A percentile compares a stretch with the other conserved stretches of the same genome.
Conservation (phyloP, 768 basidiomycete species). For the Erythrobasidium yunnanense region DNA sequence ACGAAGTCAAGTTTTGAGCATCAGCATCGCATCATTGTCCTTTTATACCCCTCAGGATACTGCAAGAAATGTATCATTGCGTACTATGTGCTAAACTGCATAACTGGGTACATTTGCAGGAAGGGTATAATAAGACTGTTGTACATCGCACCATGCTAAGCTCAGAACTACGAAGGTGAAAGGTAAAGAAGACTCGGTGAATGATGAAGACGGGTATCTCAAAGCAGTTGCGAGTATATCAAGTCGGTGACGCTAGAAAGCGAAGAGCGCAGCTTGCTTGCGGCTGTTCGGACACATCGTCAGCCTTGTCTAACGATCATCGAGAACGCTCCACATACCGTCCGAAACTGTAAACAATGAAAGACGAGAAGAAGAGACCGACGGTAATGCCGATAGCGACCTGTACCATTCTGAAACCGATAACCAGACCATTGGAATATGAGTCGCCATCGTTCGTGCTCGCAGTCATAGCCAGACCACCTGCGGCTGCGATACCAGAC, state of each 20-base stretch:
- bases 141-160: too few relatives aligned
- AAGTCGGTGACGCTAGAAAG: background rate
- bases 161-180: too few relatives aligned
- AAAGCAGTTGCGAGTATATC: too few relatives aligned
- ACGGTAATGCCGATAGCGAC: constrained; percentile 36
- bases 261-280: constrained; percentile 27
- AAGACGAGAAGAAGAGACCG: constrained; percentile 33
- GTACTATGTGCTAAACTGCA: too few relatives aligned
- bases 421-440: constrained; percentile 33
- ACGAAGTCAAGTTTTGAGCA: constrained; percentile 25
- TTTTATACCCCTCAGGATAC: too few relatives aligned
- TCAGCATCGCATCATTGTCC: background rate
- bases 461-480: constrained; percentile 31
- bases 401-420: constrained; percentile 35
- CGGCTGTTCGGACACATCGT: background rate
- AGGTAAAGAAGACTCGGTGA: background rate
- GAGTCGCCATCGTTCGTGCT: constrained; percentile 24
- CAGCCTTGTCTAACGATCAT: background rate
- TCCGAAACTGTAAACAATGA: constrained; percentile 34
- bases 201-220: too few relatives aligned
- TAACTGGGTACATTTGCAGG: background rate
- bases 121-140: background rate
- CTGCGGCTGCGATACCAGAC: constrained; percentile 33
- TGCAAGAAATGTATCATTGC: too few relatives aligned
- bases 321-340: background rate